These are phyloP conservation scores for Thermothelomyces thermophilus DNA, from an alignment of 2,329 filamentous ascomycete genomes.

Conservation along the genomic window DNA sequence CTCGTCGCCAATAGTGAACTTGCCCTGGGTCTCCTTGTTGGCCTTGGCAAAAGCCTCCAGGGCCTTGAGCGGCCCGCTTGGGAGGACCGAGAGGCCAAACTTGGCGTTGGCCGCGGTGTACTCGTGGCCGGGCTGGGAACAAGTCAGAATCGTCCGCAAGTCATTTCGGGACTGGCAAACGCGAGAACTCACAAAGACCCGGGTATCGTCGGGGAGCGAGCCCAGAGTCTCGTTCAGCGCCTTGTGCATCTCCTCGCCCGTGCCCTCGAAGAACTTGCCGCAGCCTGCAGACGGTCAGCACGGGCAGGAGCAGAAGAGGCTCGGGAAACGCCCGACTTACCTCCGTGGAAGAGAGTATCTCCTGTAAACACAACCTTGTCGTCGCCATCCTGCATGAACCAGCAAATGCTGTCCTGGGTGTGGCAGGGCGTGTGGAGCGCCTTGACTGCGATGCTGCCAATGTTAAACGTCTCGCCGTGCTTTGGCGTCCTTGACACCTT, in stretches of 20 bases:
- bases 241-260: conserved; percentile 81
- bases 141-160: not conserved
- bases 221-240: conserved; percentile 83
- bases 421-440: conserved; percentile 96
- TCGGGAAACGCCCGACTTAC: conserved; percentile 36
- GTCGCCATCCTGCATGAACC: conserved; percentile 74
- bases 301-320: no score
- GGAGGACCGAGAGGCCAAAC: conserved; percentile 71
- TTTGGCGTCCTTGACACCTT: conserved; percentile 70
- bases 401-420: conserved; percentile 98
- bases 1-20: conserved; percentile 95
- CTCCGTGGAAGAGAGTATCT: conserved; percentile 91
- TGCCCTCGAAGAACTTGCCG: conserved; percentile 93
- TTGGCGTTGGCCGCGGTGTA: conserved; percentile 97
- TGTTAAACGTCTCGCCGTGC: conserved; percentile 70
- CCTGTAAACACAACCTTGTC: conserved; percentile 83
- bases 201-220: conserved; percentile 78
- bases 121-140: conserved; percentile 71
- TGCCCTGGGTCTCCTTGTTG: conserved; percentile 85
- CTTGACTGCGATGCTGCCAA: conserved; percentile 77
- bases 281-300: conserved; percentile 53
- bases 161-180: not conserved
- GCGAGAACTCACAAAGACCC: conserved; percentile 67
- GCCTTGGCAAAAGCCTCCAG: conserved; percentile 68
- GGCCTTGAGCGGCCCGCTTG: conserved; percentile 68